Percentiles rank a stretch among this genome's conserved stretches.
Evolutionary conservation across 2,329 filamentous ascomycete genomes (phyloP).

Genomic region (Cytospora chrysosperma): DNA sequence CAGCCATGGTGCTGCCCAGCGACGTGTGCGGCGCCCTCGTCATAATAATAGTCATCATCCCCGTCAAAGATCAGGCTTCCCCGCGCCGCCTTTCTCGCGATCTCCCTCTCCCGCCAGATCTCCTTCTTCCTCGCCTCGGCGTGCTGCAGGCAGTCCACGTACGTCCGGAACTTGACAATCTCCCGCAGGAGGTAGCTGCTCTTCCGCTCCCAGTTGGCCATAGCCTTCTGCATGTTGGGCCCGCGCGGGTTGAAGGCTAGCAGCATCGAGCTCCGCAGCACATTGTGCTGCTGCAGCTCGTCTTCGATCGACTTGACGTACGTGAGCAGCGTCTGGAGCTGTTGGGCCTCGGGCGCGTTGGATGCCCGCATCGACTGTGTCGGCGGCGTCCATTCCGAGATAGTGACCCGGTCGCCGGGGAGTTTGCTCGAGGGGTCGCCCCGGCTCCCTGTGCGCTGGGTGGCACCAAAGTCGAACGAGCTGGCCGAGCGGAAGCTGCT

Average conservation of each 20-base stretch:
- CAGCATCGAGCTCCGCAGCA: conserved; percentile 81
- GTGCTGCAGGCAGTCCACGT: conserved; percentile 78
- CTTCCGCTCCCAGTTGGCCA: conserved; percentile 97
- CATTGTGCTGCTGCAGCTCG: conserved; percentile 84
- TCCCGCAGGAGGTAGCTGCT: conserved; percentile 87
- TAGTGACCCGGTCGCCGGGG: conserved; percentile 79
- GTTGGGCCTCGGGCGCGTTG: conserved; percentile 73
- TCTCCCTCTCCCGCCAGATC: conserved; percentile 63
- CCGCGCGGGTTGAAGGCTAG: conserved; percentile 86
- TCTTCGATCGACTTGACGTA: conserved; percentile 87
- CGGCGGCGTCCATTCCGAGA: conserved; percentile 87
- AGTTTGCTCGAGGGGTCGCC: conserved; percentile 51
- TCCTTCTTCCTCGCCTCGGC: conserved; percentile 67
- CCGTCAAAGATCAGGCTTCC: conserved; percentile 46
- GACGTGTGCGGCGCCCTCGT: neutral
- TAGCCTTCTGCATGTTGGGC: conserved; percentile 76
- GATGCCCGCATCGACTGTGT: conserved; percentile 88
- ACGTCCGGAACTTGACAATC: conserved; percentile 95
- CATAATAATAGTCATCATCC: conserved; percentile 25
- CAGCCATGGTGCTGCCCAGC: neutral
- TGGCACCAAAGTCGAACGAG: conserved; percentile 64
- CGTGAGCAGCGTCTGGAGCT: conserved; percentile 68
- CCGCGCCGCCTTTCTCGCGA: conserved; percentile 48
- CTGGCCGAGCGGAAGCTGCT: conserved; percentile 48
- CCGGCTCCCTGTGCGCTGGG: conserved; percentile 48